These are phyloP conservation scores for Tetratostichococcus sp. DNA, from an alignment of 139 green algal genomes.

Conservation along the genomic window DNA sequence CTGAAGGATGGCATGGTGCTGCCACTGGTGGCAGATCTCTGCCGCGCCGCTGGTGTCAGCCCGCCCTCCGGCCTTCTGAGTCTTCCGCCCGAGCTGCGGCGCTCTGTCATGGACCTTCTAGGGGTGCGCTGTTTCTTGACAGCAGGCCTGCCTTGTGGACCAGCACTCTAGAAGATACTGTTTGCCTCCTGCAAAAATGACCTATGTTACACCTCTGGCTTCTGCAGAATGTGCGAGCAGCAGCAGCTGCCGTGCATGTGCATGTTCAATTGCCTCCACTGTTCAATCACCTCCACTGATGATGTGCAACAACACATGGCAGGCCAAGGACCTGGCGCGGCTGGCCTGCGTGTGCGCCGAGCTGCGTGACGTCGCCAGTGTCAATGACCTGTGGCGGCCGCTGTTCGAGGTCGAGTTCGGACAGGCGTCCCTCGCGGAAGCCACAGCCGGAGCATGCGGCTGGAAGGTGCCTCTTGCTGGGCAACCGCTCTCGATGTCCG, in stretches of 20 bases:
- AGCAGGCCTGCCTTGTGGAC: no score
- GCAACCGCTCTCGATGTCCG: no score
- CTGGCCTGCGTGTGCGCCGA: conserved; percentile 36
- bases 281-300: no score
- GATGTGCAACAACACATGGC: no score
- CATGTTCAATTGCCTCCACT: no score
- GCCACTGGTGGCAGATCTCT: conserved; percentile 17
- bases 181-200: no score
- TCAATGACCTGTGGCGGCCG: conserved; percentile 34
- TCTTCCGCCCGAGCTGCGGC: conserved; percentile 34
- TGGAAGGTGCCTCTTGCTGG: no score
- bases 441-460: neutral
- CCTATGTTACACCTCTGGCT: no score
- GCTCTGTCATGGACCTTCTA: conserved; percentile 18
- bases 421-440: neutral
- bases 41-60: conserved; percentile 27
- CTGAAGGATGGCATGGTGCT: conserved; percentile 32
- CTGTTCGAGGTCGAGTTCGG: conserved; percentile 44
- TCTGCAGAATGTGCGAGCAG: no score
- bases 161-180: no score
- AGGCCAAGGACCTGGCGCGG: conserved; percentile 33
- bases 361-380: conserved; percentile 22
- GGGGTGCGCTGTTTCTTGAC: conserved; percentile 8
- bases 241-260: no score
- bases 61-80: conserved; percentile 25